Evolutionary conservation across 345 rosid species (phyloP), one percentile per base, ranked within the genome.

Genomic region (Hevea brasiliensis): DNA sequence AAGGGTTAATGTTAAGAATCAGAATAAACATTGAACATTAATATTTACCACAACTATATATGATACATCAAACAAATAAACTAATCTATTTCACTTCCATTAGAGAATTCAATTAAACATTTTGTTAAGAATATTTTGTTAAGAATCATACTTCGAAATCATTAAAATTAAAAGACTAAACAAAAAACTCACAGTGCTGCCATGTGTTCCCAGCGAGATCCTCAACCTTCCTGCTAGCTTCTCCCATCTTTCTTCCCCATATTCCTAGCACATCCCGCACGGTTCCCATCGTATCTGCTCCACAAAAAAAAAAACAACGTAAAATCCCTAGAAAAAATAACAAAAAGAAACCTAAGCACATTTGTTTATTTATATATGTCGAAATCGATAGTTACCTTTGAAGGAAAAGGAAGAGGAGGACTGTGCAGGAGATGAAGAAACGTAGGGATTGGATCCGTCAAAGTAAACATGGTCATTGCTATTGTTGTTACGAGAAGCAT

Each of bases 361-460:
- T 20, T 32, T 32, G 37, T 14, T 2, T 35, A 58, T 40, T n/a
- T 15, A 70, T 8, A 0, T 17, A 68, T 26, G 1, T 29, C 32
- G 35, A 8, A 18, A 29, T 12, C 20, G 12, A 29, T 0, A 73
- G 35, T 61, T 62, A 83, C 97, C 97, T 85, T 80, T 89, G 44
- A 91, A 56, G 20, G 86, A 78, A 75, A 77, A 69, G 2, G 86
- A 82, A 41, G 87, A 71, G 0, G 86, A 45, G 24, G 81, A 77
- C 13, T 66, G 72, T 10, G 79, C 78, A 0, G 84, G 87, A 75
- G 83, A 61, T 29, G 79, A 86, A 58, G 80, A 80, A 40, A 86
- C 65, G 72, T 87, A 84, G 37, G 90, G 89, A 76, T 91, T 84
- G 76, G 92, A 86, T 70, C 74, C 79, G 27, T 56, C 74, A 29